Base-by-base conservation (phyloP, 2,329 filamentous ascomycete species). In the Colletotrichum sp. region DNA sequence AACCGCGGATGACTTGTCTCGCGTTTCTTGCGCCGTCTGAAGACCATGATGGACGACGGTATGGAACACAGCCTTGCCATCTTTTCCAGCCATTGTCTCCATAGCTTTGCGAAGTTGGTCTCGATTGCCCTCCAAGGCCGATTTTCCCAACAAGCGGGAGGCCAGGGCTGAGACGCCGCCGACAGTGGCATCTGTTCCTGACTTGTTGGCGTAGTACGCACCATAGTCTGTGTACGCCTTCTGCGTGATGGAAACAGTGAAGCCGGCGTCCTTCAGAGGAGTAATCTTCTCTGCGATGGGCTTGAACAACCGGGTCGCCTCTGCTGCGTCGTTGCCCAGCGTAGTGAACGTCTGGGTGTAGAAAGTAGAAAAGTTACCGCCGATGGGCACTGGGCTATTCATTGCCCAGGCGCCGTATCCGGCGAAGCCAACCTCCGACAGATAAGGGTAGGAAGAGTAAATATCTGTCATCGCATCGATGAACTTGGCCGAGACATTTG, bases 351-450 rank as follows among this genome's bases (percentile, higher is more conserved):
- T 36, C 57, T 64, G 64, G 10, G 36, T 36, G 21, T 36, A 73
- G 13, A 69, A 18, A 2, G 64, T 69, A 13, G 52, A 68, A 30
- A 73, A 73, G 36, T 73, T 73, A 8, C 57, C 64, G 24, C 71
- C 55, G 9, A 73, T 12, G 4, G 48, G 59, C 5, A 61, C 18
- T 7, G 72, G 59, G 48, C 59, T 65, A 9, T 74, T 65, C 48
- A 66, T 39, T 3, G 59, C 72, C 72, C 81, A 57, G 60, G 55
- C 9, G 76, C 75, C 61, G 75, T 64, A 55, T 1, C 71, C 71
- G 15, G 36, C 65, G 32, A 69, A 73, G 7, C 71, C 71, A 9
- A 69, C 71, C 32, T 69, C 10, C 4, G 71, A 73, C 1, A 69
- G 71, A 16, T 73, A 73, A 18, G 71, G 71, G 4, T 28, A 69